Base-by-base conservation (phyloP, 208 protist genomes). In the Leishmania aethiopica region DNA sequence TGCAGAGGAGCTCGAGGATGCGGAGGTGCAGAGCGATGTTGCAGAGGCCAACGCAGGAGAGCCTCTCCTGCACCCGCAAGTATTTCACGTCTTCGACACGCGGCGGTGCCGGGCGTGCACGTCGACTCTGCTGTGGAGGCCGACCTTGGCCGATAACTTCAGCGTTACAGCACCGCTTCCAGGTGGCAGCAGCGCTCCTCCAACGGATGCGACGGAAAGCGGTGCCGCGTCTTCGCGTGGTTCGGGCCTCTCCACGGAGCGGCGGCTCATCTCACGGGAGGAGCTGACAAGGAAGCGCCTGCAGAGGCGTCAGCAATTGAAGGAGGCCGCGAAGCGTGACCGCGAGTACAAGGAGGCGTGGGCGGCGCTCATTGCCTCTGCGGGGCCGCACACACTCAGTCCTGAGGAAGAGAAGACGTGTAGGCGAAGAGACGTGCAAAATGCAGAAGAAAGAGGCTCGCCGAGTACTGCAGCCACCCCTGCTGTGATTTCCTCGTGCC, bases 11-110 rank as follows among this genome's bases (percentile, higher is more conserved):
- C 17, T 76, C 28, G 72, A 35, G 3, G 72, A 60, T 4, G 72
- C 2, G 49, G 72, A 76, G 45, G 13, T 5, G n/a, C n/a, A 60
- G n/a, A 76, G 72, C 72, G 17, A 40, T 11, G 25, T 42, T 55
- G 70, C 35, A 25, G 45, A 59, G 49, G 45, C 72, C 5, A 37
- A 76, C n/a, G 11, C 72, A 40, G 72, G 22, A 32, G 72, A 60
- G 19, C 15, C 49, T 53, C 49, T 76, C 3, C 72, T 76, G 15
- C 22, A 76, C 32, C 45, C 49, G 49, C 51, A 3, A 1, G 32
- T 28, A 4, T 76, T 76, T 60, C 72, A 60, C 28, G 49, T 76
- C 72, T 76, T 76, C 2, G 72, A 76, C 72, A 76, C 72, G 32
- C 72, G 72, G 32, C 72, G 72, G 45, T 60, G 72, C 45, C 28